Conservation (phyloP, 495 filamentous ascomycete genomes). For the Aspergillus ellipticus region DNA sequence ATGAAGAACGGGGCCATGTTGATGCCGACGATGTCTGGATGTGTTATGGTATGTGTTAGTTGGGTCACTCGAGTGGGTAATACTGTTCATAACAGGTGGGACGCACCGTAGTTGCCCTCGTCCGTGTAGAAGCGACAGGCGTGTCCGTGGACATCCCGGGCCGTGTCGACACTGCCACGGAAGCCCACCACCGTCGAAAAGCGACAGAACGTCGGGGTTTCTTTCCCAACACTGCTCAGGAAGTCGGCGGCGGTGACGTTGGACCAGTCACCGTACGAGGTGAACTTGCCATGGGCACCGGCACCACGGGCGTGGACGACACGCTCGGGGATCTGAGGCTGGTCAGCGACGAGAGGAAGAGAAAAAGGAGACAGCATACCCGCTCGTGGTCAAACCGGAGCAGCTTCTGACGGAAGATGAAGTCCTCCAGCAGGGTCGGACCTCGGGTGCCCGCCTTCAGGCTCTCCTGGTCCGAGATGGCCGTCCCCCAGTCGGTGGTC, state of each 20-base stretch:
- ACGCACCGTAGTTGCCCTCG: slow-evolving; percentile 65
- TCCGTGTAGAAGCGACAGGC: slow-evolving; percentile 69
- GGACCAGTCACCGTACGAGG: slow-evolving; percentile 67
- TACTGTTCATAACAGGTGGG: too few species aligned
- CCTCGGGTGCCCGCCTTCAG: slow-evolving; percentile 65
- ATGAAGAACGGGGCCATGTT: slow-evolving; percentile 43
- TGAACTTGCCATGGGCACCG: slow-evolving; percentile 71
- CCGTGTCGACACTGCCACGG: slow-evolving; percentile 62
- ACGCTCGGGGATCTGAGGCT: slow-evolving; percentile 43
- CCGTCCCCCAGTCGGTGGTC: slow-evolving; percentile 67
- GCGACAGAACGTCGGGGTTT: slow-evolving; percentile 66
- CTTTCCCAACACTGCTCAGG: slow-evolving; percentile 53
- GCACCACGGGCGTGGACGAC: slow-evolving; percentile 60
- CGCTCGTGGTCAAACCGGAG: slow-evolving; percentile 76
- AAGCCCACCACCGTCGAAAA: slow-evolving; percentile 71
- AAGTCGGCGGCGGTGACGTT: slow-evolving; percentile 72
- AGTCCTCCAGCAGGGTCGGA: slow-evolving; percentile 70
- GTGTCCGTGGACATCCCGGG: slow-evolving; percentile 69
- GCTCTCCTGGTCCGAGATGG: slow-evolving; percentile 62
- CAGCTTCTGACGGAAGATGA: slow-evolving; percentile 75
- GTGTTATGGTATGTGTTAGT: not conserved
- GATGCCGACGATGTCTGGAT: slow-evolving; percentile 49
- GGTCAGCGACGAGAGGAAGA: not conserved
- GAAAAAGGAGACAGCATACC: slow-evolving; percentile 19
- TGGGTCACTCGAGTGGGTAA: too few species aligned